Evolutionary conservation across 176 grass and related monocot genomes (phyloP).

Genomic region (Ananas comosus): DNA sequence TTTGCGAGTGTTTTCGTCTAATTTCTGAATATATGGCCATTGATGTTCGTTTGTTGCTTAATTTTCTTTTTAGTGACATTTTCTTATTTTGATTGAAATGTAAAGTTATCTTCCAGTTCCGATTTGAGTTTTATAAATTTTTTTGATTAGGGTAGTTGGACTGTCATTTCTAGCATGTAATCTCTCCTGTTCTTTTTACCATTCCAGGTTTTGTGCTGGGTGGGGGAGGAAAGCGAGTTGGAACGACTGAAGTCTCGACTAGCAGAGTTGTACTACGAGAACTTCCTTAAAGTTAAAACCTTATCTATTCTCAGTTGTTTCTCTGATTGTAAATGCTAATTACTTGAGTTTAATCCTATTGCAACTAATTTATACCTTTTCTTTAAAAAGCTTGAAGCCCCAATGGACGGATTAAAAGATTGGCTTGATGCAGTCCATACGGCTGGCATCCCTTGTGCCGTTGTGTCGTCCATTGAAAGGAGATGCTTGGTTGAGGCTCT

Average conservation of each 20-base stretch:
- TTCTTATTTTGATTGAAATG: too few relatives aligned
- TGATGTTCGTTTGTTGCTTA: too few relatives aligned
- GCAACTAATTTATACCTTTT: background rate
- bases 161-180: background rate
- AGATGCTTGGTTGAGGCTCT: constrained; percentile 77
- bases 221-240: constrained; percentile 62
- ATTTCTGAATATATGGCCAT: too few relatives aligned
- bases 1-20: too few relatives aligned
- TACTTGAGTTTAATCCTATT: background rate
- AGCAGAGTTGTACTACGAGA: constrained; percentile 69
- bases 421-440: constrained; percentile 85
- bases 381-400: constrained; percentile 55
- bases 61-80: too few relatives aligned
- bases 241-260: constrained; percentile 76
- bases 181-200: background rate
- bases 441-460: constrained; percentile 81
- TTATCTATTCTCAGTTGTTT: constrained; percentile 5
- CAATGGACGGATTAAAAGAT: constrained; percentile 76
- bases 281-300: constrained; percentile 56
- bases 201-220: constrained; percentile 74
- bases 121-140: too few relatives aligned
- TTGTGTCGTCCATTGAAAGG: constrained; percentile 72
- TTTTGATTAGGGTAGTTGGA: background rate
- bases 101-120: too few relatives aligned
- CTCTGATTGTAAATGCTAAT: constrained; percentile 2